A percentile compares a stretch with the other conserved stretches of the same genome.
phyloP scores from a whole-genome alignment of 768 basidiomycete genomes.

The Leucocoprinus birnbaumii region DNA sequence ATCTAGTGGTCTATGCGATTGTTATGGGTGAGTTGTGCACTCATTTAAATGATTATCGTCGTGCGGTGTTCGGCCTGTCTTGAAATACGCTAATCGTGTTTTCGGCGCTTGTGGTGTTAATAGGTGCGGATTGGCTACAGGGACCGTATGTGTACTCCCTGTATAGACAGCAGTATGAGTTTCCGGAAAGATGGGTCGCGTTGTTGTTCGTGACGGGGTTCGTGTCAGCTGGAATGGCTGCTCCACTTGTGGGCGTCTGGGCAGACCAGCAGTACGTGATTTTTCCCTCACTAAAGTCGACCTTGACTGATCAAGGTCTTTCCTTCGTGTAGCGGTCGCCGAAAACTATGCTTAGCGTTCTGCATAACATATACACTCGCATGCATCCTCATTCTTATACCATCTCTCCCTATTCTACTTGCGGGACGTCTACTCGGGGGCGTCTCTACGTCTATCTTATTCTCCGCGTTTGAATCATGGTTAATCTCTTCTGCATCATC shows the following conservation, averaged over 20 bases:
- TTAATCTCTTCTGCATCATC: slow-evolving; percentile 59
- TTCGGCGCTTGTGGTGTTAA: background rate
- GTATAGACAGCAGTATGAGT: slow-evolving; percentile 65
- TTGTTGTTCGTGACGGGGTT: slow-evolving; percentile 79
- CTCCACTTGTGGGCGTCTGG: slow-evolving; percentile 74
- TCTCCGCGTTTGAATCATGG: slow-evolving; percentile 79
- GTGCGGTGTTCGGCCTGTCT: background rate
- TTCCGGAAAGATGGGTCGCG: slow-evolving; percentile 63
- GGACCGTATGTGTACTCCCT: slow-evolving; percentile 79
- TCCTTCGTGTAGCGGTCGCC: slow-evolving; percentile 50
- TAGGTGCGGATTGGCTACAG: slow-evolving; percentile 78
- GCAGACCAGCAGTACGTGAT: slow-evolving; percentile 67
- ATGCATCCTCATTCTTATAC: slow-evolving; percentile 57
- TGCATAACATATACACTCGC: slow-evolving; percentile 63
- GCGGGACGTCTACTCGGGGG: slow-evolving; percentile 67
- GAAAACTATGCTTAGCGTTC: slow-evolving; percentile 65
- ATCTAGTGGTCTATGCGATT: slow-evolving; percentile 65
- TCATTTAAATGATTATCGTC: background rate
- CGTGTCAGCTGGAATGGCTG: slow-evolving; percentile 62
- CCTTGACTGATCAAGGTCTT: background rate
- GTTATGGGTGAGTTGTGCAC: slow-evolving; percentile 58
- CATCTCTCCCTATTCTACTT: slow-evolving; percentile 56
- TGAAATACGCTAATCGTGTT: no score
- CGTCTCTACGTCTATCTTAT: slow-evolving; percentile 71
- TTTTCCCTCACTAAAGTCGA: background rate